These are phyloP conservation scores for Falciphora oryzae DNA, from an alignment of 2,329 filamentous ascomycete genomes.

Conservation along the genomic window DNA sequence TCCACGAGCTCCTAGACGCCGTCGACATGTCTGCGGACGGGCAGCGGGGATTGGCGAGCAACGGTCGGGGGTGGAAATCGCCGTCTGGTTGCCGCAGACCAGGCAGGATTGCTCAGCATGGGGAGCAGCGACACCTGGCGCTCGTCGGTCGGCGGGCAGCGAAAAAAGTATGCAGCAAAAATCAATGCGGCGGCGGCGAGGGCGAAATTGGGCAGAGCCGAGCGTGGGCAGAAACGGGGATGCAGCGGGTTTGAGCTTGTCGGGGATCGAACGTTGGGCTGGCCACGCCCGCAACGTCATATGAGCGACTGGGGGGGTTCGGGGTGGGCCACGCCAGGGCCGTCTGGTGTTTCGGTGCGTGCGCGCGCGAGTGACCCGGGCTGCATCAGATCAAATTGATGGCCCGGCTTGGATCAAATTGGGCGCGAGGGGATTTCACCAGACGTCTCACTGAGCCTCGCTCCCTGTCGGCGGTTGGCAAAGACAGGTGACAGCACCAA, in stretches of 20 bases:
- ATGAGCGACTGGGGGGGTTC: constrained; percentile 4
- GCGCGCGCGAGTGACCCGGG: no score
- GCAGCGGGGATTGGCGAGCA: background rate
- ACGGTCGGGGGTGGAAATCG: background rate
- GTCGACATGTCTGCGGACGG: constrained; percentile 39
- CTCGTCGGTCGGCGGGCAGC: background rate
- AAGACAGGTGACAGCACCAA: no score
- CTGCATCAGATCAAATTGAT: no score
- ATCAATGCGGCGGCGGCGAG: background rate
- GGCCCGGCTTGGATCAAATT: no score
- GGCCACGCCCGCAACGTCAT: constrained; percentile 9
- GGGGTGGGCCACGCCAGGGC: background rate
- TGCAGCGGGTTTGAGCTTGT: background rate
- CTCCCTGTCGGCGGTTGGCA: no score
- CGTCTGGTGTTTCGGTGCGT: background rate
- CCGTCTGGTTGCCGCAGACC: background rate
- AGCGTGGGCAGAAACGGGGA: background rate
- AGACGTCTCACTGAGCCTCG: no score
- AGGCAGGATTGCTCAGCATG: constrained; percentile 1
- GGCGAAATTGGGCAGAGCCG: background rate
- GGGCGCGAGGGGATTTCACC: no score
- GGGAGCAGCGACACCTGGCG: background rate
- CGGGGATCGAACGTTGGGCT: background rate
- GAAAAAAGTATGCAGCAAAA: background rate
- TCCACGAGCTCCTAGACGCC: constrained; percentile 41